A percentile compares a stretch with the other conserved stretches of the same genome.
phyloP scores from a whole-genome alignment of 176 grass and related monocot species.

The Themeda triandra region DNA sequence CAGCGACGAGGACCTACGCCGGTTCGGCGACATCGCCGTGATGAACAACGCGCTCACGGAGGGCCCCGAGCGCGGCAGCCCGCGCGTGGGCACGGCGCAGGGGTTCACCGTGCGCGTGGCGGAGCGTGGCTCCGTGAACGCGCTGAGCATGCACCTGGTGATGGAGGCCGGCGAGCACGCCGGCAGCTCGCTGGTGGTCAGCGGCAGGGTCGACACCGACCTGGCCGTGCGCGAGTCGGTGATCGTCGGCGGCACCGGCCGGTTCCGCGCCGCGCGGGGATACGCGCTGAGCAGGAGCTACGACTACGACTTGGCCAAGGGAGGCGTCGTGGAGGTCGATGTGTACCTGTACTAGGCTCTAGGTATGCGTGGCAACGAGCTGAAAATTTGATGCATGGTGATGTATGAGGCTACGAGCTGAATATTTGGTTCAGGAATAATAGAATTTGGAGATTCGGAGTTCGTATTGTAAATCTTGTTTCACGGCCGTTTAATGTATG shows the following conservation, averaged over 20 bases:
- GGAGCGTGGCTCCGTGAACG: conserved; percentile 27
- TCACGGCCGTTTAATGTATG: background rate
- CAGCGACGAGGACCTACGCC: background rate
- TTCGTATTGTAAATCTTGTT: background rate
- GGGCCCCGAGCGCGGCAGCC: background rate
- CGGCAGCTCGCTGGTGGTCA: conserved; percentile 36
- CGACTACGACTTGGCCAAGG: conserved; percentile 32
- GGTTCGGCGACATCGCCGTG: conserved; percentile 30
- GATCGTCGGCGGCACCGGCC: conserved; percentile 52
- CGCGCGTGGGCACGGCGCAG: conserved; percentile 8
- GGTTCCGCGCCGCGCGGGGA: conserved; percentile 41
- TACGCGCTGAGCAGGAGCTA: conserved; percentile 28
- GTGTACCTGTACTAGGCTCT: conserved; percentile 36
- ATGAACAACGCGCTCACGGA: conserved; percentile 31
- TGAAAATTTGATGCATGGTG: no score
- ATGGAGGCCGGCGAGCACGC: conserved; percentile 26
- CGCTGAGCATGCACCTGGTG: conserved; percentile 29
- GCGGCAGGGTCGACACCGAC: conserved; percentile 31
- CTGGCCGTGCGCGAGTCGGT: conserved; percentile 31
- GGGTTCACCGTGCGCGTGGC: conserved; percentile 24
- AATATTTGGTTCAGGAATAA: background rate
- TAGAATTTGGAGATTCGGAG: background rate
- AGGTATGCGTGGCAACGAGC: background rate
- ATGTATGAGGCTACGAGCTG: background rate
- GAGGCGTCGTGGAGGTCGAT: conserved; percentile 47